A percentile compares a stretch with the other conserved stretches of the same genome.
Evolutionary conservation across 352 stramenopile genomes (phyloP).

Genomic region (Discostella stelligera): DNA sequence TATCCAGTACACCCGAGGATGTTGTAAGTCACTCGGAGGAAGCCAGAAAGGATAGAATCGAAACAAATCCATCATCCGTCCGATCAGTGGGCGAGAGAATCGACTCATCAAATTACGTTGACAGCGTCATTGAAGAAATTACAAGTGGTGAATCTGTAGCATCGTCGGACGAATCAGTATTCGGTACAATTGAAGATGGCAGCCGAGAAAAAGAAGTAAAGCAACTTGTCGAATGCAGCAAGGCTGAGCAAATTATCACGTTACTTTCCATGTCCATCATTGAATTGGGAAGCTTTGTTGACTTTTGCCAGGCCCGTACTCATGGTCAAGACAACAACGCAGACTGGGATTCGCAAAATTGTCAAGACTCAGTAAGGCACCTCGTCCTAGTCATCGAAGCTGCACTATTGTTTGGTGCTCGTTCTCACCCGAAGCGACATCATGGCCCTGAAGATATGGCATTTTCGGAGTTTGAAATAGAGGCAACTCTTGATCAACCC

Average conservation of each 20-base stretch:
- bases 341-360: slow-evolving; percentile 70
- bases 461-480: slow-evolving; percentile 50
- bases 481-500: slow-evolving; percentile 37
- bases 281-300: slow-evolving; percentile 63
- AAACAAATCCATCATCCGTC: slow-evolving; percentile 18
- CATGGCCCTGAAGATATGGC: slow-evolving; percentile 11
- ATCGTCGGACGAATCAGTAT: slow-evolving; percentile 45
- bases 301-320: slow-evolving; percentile 59
- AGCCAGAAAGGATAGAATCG: slow-evolving; percentile 23
- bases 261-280: slow-evolving; percentile 68
- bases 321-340: slow-evolving; percentile 53
- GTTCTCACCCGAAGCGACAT: slow-evolving; percentile 38
- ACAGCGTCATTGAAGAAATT: slow-evolving; percentile 32
- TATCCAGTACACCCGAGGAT: slow-evolving; percentile 12
- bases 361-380: slow-evolving; percentile 61
- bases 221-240: slow-evolving; percentile 18
- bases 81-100: slow-evolving; percentile 17
- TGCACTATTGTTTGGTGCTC: slow-evolving; percentile 61
- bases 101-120: slow-evolving; percentile 21
- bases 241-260: slow-evolving; percentile 59
- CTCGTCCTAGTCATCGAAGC: slow-evolving; percentile 78
- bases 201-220: slow-evolving; percentile 7
- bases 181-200: slow-evolving; percentile 30
- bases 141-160: slow-evolving; percentile 40
- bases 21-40: slow-evolving; percentile 10